Base-by-base conservation (phyloP, 495 filamentous ascomycete species). In the Astrothelium macrocarpum region DNA sequence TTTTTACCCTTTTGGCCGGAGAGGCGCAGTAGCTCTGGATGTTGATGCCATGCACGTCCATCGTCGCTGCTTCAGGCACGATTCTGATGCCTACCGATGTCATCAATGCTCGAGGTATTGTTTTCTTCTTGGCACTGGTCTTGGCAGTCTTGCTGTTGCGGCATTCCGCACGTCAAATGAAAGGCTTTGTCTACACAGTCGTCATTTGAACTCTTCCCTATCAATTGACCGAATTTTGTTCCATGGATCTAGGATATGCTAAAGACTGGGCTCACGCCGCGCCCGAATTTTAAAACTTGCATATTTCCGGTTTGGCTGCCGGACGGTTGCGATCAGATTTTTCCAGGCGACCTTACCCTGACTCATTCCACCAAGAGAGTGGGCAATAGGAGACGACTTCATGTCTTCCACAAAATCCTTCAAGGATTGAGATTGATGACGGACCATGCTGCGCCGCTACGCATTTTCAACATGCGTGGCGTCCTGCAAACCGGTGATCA, bases 381-480 rank as follows among this genome's bases (percentile, higher is more conserved):
- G 14, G 14, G 34, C 34, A 39, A 39, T 14, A 5, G 34, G 14
- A 39, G 34, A 39, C 34, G 34, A 39, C 5, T 14, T 39, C 34
- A 39, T 39, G 34, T 16, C 45, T 16, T 49, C 45, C 45, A 5
- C 20, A 23, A 23, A 49, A 29, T 29, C 49, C 5, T 56, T 29
- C 49, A 28, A 29, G 16, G 49, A 56, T 29, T 28, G 20, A 12
- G 5, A n/a, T n/a, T 49, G 43, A 49, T 3, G 29, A 56, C 49
- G 49, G 49, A 56, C 25, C 7, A 56, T 56, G 49, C 29, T 56
- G 5, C 49, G 49, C 25, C 26, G 49, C 49, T 25, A 56, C 49
- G 49, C 49, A 56, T 25, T 28, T 56, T 56, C 49, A 56, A 56
- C 49, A 56, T 56, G 49, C 49, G 49, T 56, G 49, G 49, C 49